These are phyloP conservation scores for Iberis pinnata DNA, from an alignment of 345 rosid species.

Conservation along the genomic window DNA sequence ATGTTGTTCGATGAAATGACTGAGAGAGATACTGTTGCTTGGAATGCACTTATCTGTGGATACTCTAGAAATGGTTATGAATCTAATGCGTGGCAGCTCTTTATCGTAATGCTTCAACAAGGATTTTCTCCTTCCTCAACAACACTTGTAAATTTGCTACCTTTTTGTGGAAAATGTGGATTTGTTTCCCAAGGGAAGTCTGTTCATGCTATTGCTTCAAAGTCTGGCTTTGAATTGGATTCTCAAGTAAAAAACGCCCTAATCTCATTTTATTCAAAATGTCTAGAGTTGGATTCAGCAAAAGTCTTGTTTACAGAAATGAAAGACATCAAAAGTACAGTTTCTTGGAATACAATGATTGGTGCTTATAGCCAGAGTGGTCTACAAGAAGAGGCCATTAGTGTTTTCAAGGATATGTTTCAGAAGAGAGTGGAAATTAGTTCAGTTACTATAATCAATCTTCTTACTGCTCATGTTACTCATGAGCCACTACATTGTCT, in stretches of 20 bases:
- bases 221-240: slow-evolving; percentile 49
- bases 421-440: slow-evolving; percentile 37
- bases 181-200: slow-evolving; percentile 52
- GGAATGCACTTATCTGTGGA: slow-evolving; percentile 80
- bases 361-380: slow-evolving; percentile 62
- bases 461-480: slow-evolving; percentile 50
- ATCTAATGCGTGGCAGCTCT: slow-evolving; percentile 36
- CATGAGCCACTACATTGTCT: slow-evolving; percentile 47
- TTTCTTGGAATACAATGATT: slow-evolving; percentile 82
- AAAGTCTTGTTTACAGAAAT: slow-evolving; percentile 45
- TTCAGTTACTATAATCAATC: slow-evolving; percentile 49
- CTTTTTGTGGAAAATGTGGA: slow-evolving; percentile 49
- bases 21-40: slow-evolving; percentile 55
- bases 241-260: slow-evolving; percentile 50
- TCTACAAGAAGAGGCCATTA: slow-evolving; percentile 39
- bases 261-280: slow-evolving; percentile 59
- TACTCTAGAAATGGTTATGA: slow-evolving; percentile 53
- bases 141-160: slow-evolving; percentile 55
- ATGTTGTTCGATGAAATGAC: slow-evolving; percentile 58
- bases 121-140: slow-evolving; percentile 46
- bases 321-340: slow-evolving; percentile 43
- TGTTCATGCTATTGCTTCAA: slow-evolving; percentile 50
- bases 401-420: slow-evolving; percentile 47
- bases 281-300: slow-evolving; percentile 47
- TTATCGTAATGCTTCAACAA: slow-evolving; percentile 49